Percentiles rank a stretch among this genome's conserved stretches.
phyloP scores from a whole-genome alignment of 2,329 filamentous ascomycete genomes.

The Fusarium continuum region DNA sequence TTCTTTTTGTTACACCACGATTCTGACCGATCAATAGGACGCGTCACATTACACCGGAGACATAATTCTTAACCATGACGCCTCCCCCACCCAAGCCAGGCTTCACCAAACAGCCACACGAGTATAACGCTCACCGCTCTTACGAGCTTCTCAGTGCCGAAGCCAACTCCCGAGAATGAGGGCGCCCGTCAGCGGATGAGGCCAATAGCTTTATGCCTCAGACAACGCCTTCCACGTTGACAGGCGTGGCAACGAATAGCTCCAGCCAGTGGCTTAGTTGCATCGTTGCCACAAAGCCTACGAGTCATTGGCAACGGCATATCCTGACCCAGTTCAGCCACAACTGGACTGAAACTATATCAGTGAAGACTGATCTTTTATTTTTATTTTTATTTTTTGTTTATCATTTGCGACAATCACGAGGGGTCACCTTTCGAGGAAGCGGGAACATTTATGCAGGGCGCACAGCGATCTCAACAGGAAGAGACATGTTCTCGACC shows the following conservation, averaged over 20 bases:
- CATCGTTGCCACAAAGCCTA: too few relatives aligned
- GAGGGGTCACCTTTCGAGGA: neutral
- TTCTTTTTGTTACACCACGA: neutral
- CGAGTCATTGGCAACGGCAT: neutral
- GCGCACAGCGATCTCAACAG: neutral
- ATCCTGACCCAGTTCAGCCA: neutral
- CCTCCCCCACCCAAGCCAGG: neutral
- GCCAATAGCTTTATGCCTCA: neutral
- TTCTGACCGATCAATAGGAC: neutral
- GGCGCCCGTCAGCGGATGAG: neutral
- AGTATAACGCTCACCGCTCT: constrained; percentile 2
- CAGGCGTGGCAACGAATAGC: neutral
- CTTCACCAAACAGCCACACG: neutral
- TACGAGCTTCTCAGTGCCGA: neutral
- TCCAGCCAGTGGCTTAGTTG: neutral
- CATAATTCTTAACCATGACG: neutral
- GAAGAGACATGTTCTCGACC: neutral
- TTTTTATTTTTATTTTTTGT: too few relatives aligned
- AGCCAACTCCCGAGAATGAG: neutral
- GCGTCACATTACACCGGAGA: neutral
- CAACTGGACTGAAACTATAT: too few relatives aligned
- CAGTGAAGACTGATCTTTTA: neutral
- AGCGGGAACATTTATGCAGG: neutral
- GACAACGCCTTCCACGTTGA: neutral
- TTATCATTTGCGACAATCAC: neutral